Percentiles rank a stretch among this genome's conserved stretches.
Evolutionary conservation across 352 stramenopile species (phyloP).

Genomic region (Lagenidium sp.): DNA sequence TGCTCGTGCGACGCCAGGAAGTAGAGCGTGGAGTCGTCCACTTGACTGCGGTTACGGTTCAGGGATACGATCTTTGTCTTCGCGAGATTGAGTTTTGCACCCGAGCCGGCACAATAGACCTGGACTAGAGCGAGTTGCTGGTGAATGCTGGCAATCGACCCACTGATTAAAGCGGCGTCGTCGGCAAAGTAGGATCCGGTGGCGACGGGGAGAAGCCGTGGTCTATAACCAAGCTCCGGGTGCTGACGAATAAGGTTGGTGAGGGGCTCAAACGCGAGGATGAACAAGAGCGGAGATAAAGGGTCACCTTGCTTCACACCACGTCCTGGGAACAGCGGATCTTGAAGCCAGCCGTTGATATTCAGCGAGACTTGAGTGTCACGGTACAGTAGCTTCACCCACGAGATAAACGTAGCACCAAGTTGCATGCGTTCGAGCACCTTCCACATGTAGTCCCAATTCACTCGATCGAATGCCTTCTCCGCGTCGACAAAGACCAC

Average conservation of each 20-base stretch:
- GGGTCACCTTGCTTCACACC: slow-evolving; percentile 20
- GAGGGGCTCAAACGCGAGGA: slow-evolving; percentile 13
- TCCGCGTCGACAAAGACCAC: slow-evolving; percentile 17
- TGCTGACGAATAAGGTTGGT: slow-evolving; percentile 7
- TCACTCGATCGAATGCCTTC: slow-evolving; percentile 18
- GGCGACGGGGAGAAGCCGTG: neutral
- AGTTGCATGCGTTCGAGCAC: slow-evolving; percentile 11
- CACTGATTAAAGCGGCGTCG: slow-evolving; percentile 11
- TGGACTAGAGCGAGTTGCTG: slow-evolving; percentile 11
- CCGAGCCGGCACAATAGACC: slow-evolving; percentile 13
- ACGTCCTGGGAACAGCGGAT: slow-evolving; percentile 1
- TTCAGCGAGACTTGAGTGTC: slow-evolving; percentile 3
- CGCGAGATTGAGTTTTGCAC: slow-evolving; percentile 8
- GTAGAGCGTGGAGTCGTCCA: too few relatives aligned
- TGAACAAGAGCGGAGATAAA: slow-evolving; percentile 12
- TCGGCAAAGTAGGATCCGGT: slow-evolving; percentile 14
- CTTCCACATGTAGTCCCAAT: slow-evolving; percentile 9
- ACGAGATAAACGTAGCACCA: slow-evolving; percentile 4
- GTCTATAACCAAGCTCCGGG: slow-evolving; percentile 1
- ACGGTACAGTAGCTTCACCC: slow-evolving; percentile 8
- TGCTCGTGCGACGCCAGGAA: too few relatives aligned
- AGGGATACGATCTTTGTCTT: slow-evolving; percentile 10
- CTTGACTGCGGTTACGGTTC: slow-evolving; percentile 2
- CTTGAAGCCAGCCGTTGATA: slow-evolving; percentile 9
- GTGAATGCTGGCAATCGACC: neutral